phyloP scores from a whole-genome alignment of 352 stramenopile species.

The Phytophthora crassamura region DNA sequence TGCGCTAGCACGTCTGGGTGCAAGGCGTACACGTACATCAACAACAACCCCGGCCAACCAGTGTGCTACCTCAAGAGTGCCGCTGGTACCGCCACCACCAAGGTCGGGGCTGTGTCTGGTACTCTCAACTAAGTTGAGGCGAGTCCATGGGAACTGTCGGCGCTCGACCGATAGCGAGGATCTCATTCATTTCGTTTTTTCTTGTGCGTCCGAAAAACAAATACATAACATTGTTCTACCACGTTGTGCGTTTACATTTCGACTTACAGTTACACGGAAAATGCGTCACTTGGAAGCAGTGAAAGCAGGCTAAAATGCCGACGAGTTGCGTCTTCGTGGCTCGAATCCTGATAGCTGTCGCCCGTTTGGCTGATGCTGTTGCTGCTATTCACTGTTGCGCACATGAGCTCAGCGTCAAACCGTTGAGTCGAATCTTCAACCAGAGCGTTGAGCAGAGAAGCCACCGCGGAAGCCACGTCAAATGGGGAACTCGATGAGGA shows the following conservation, averaged over 20 bases:
- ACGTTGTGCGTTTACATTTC: too few relatives aligned
- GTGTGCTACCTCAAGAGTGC: conserved; percentile 43
- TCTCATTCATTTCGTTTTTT: too few relatives aligned
- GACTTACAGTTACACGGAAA: conserved; percentile 25
- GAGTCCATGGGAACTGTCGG: too few relatives aligned
- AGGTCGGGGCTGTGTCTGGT: conserved; percentile 40
- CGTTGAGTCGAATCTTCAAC: conserved; percentile 44
- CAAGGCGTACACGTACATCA: conserved; percentile 57
- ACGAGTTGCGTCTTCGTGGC: conserved; percentile 7
- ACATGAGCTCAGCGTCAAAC: conserved; percentile 45
- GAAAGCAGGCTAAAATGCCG: conserved; percentile 26
- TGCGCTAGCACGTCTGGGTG: conserved; percentile 40
- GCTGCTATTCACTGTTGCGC: conserved; percentile 6
- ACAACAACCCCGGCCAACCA: conserved; percentile 39
- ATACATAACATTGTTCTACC: too few relatives aligned
- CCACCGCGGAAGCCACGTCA: conserved; percentile 32
- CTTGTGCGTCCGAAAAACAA: too few relatives aligned
- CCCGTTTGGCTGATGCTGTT: conserved; percentile 14
- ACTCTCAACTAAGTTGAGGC: conserved; percentile 33
- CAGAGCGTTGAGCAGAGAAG: conserved; percentile 46
- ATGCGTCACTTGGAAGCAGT: conserved; percentile 26
- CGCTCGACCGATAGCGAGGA: too few relatives aligned
- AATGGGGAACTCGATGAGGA: conserved; percentile 18
- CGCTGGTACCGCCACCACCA: conserved; percentile 22
- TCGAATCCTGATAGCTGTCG: conserved; percentile 26